Base-by-base conservation (phyloP, 345 rosid species). In the Angophora floribunda region DNA sequence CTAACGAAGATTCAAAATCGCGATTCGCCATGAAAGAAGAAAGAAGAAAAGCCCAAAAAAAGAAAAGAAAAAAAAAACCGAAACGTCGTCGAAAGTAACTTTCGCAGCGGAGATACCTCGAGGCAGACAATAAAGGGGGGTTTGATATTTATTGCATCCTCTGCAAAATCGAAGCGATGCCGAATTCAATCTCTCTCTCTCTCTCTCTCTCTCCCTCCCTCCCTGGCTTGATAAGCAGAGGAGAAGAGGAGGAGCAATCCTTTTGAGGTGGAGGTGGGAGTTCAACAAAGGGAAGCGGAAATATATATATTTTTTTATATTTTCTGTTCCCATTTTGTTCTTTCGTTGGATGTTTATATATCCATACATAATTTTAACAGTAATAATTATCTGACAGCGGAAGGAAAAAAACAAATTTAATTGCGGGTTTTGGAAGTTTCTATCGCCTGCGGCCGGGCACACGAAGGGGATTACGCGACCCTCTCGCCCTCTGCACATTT, bases 1-100 rank as follows among this genome's bases (percentile, higher is more conserved):
- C 50, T 85, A 85, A 88, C 17, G 89, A 91, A 91, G 92, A 90
- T 87, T 92, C 93, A 88, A 88, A 90, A 90, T 6, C 59, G 10
- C 5, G 70, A 86, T 57, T 59, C 89, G 45, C 49, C 80, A 85
- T 52, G 70, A 55, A 45, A 28, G 36, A 13, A 52, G 51, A 32
- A 32, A 36, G 7, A 16, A 19, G 3, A 7, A 13, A 4, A 16
- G 41, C 3, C 41, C 41, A 28, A 19, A 41, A 78, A 5, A 32
- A n/a, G n/a, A n/a, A n/a, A 13, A 61, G 45, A 65, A 17, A 78
- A 87, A 22, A 45, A 9, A 44, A 50, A 52, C 70, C 28, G 24
- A 52, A 52, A 51, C 19, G 19, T 21, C 19, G 9, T 11, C 67
- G 28, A 86, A 88, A 86, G 67, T 59, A 87, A 67, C 89, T 85